A percentile compares a stretch with the other conserved stretches of the same genome.
Evolutionary conservation across 1,284 basidiomycete genomes (phyloP).

Genomic region (Tilletia walkeri): DNA sequence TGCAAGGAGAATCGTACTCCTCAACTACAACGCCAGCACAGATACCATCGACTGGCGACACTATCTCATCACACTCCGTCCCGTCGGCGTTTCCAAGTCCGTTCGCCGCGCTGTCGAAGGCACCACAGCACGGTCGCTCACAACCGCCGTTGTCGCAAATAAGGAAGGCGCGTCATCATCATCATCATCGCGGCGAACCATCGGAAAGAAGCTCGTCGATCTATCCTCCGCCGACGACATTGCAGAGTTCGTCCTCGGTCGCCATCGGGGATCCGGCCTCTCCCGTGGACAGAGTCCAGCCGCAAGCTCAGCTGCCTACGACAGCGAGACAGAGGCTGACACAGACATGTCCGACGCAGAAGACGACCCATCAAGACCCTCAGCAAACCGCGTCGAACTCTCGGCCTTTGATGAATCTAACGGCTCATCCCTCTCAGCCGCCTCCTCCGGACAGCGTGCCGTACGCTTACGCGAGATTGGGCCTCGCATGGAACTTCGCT

Average conservation of each 20-base stretch:
- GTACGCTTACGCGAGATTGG: slow-evolving; percentile 91
- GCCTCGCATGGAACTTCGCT: slow-evolving; percentile 84
- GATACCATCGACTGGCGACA: slow-evolving; percentile 90
- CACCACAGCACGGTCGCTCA: slow-evolving; percentile 56
- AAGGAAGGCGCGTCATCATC: slow-evolving; percentile 43
- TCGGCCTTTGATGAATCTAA: slow-evolving; percentile 56
- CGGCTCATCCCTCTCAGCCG: not conserved
- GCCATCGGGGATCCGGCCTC: slow-evolving; percentile 31
- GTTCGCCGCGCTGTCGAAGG: slow-evolving; percentile 86
- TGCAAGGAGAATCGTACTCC: slow-evolving; percentile 84
- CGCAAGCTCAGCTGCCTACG: slow-evolving; percentile 57
- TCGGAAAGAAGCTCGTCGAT: slow-evolving; percentile 63
- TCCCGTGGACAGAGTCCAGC: slow-evolving; percentile 9
- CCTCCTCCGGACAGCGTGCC: slow-evolving; percentile 74
- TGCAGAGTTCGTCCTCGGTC: slow-evolving; percentile 85
- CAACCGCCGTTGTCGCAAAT: slow-evolving; percentile 48
- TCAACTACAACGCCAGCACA: slow-evolving; percentile 83
- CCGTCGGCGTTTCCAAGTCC: slow-evolving; percentile 86
- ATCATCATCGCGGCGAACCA: not conserved
- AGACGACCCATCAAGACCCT: slow-evolving; percentile 61
- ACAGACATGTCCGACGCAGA: slow-evolving; percentile 73
- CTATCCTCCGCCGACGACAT: slow-evolving; percentile 88
- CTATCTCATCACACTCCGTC: slow-evolving; percentile 90
- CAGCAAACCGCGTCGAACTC: slow-evolving; percentile 65
- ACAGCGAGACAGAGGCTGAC: slow-evolving; percentile 62